phyloP scores from a whole-genome alignment of 2,329 filamentous ascomycete genomes.

The Aspergillus alliaceus region DNA sequence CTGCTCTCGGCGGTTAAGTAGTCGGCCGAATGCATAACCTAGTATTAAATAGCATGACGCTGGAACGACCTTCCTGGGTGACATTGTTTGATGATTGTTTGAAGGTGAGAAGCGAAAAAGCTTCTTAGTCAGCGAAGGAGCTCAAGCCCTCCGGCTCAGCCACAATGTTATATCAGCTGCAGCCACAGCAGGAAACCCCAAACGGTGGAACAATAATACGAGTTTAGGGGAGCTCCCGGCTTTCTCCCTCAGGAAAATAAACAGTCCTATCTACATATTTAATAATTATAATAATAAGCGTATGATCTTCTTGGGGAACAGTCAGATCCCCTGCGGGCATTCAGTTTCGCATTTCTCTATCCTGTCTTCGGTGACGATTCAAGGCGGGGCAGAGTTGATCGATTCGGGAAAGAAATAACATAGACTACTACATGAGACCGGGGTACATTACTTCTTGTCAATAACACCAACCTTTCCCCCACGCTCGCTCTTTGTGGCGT shows the following conservation, averaged over 20 bases:
- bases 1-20: not conserved
- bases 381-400: not conserved
- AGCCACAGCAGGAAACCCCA: not conserved
- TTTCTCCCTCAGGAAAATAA: not conserved
- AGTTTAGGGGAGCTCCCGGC: not conserved
- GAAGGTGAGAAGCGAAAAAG: not conserved
- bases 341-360: not conserved
- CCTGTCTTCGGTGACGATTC: not conserved
- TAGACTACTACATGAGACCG: slow-evolving; percentile 1
- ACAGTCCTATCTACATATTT: not conserved
- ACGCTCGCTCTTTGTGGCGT: not conserved
- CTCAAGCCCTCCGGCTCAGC: not conserved
- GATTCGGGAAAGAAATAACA: not conserved
- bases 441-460: not conserved
- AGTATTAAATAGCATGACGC: slow-evolving; percentile 1
- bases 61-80: not conserved
- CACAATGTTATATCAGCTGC: not conserved
- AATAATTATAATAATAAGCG: not conserved
- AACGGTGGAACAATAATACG: not conserved
- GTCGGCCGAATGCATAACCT: not conserved
- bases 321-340: not conserved
- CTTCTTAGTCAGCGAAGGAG: not conserved
- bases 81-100: not conserved
- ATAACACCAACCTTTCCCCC: not conserved
- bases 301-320: not conserved